Conservation (phyloP, 169 alveolate genomes). For the Plasmodium ovale region DNA sequence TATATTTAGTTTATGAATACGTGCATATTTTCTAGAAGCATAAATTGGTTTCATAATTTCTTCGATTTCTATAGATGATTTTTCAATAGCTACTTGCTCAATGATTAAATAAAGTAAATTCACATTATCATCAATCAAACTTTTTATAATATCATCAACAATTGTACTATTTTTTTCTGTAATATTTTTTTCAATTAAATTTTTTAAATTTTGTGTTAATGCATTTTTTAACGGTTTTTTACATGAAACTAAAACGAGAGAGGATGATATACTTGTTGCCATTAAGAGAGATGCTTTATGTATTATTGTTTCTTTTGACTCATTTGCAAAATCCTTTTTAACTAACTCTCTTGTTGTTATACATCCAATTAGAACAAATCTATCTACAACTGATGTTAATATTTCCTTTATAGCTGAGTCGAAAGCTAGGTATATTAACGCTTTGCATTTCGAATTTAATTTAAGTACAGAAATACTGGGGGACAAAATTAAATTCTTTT, state of each 20-base stretch:
- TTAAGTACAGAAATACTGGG: conserved; percentile 30
- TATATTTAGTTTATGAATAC: conserved; percentile 63
- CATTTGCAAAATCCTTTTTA: conserved; percentile 95
- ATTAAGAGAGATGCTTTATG: conserved; percentile 91
- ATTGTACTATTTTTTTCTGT: conserved; percentile 71
- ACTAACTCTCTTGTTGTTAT: conserved; percentile 95
- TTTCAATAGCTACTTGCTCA: conserved; percentile 84
- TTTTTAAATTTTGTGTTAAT: conserved; percentile 76
- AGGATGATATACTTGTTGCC: conserved; percentile 93
- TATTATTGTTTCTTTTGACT: conserved; percentile 90
- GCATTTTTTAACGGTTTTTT: conserved; percentile 88
- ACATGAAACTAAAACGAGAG: conserved; percentile 94
- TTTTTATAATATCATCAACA: conserved; percentile 79
- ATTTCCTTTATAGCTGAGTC: conserved; percentile 70
- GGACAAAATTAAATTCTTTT: conserved; percentile 49
- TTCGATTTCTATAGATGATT: conserved; percentile 79
- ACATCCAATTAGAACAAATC: conserved; percentile 94
- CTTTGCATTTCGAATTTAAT: conserved; percentile 15
- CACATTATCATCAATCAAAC: conserved; percentile 83
- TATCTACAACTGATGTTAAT: conserved; percentile 64
- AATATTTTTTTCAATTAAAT: conserved; percentile 27
- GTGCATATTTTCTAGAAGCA: conserved; percentile 76
- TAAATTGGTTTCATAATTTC: conserved; percentile 78
- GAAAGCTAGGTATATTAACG: conserved; percentile 50
- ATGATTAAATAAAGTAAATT: conserved; percentile 83